These are phyloP conservation scores for Rhodotorula mucilaginosa DNA, from an alignment of 1,284 basidiomycete genomes.

Conservation along the genomic window DNA sequence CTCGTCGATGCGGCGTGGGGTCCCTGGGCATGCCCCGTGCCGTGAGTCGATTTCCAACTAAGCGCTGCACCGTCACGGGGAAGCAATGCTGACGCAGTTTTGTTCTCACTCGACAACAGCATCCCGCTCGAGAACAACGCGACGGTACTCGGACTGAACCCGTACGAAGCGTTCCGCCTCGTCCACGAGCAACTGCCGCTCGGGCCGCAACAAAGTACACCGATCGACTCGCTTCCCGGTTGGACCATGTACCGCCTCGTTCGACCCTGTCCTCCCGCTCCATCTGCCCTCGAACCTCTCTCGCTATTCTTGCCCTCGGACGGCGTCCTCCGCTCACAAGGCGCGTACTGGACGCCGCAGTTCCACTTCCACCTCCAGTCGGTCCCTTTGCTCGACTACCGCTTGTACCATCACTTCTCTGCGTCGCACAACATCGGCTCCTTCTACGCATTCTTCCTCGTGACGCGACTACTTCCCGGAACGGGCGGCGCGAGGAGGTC, in stretches of 20 bases:
- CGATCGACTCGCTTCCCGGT: slow-evolving; percentile 32
- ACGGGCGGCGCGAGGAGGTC: slow-evolving; percentile 29
- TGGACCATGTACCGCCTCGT: slow-evolving; percentile 36
- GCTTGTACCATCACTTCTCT: slow-evolving; percentile 30
- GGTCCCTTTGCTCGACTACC: slow-evolving; percentile 27
- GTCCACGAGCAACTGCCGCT: slow-evolving; percentile 24
- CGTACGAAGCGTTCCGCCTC: slow-evolving; percentile 33
- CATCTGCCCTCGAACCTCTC: slow-evolving; percentile 1
- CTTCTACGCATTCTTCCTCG: slow-evolving; percentile 31
- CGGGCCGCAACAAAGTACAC: neutral
- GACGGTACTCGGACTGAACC: slow-evolving; percentile 21
- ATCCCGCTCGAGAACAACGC: slow-evolving; percentile 20
- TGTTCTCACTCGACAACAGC: neutral
- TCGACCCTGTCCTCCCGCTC: neutral
- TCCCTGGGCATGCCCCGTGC: slow-evolving; percentile 17
- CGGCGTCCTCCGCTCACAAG: neutral
- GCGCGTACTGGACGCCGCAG: slow-evolving; percentile 21
- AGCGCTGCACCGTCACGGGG: too few relatives aligned
- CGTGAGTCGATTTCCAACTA: neutral
- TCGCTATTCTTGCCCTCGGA: slow-evolving; percentile 8
- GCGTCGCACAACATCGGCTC: slow-evolving; percentile 22
- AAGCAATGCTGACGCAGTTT: too few relatives aligned
- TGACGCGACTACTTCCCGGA: slow-evolving; percentile 29
- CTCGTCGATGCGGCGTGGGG: slow-evolving; percentile 34
- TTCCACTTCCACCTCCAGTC: slow-evolving; percentile 34